Conservation (phyloP, 1,139 yeast genomes). For the Torulaspora pretoriensis region DNA sequence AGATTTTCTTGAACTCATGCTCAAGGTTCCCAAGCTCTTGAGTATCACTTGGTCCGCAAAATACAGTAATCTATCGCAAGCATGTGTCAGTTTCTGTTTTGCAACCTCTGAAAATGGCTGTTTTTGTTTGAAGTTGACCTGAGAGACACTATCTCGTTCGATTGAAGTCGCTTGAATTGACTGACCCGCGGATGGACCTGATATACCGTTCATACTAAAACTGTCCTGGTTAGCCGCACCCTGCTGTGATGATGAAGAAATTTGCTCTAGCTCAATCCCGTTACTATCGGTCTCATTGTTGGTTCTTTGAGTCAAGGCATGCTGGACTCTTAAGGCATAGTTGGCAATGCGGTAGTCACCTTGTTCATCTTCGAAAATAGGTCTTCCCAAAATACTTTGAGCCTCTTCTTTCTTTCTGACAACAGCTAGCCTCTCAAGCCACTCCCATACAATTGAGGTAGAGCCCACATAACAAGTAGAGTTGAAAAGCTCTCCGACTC, state of each 20-base stretch:
- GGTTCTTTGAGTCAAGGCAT: conserved; percentile 19
- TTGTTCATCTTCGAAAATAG: conserved; percentile 60
- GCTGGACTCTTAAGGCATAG: conserved; percentile 29
- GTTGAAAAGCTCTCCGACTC: conserved; percentile 67
- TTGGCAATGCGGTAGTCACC: conserved; percentile 30
- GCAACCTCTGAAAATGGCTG: conserved; percentile 17
- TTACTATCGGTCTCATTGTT: conserved; percentile 5
- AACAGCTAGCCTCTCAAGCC: conserved; percentile 68
- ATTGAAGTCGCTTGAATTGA: not conserved
- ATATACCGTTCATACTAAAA: not conserved
- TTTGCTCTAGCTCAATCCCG: conserved; percentile 5
- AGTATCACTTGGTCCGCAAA: conserved; percentile 55
- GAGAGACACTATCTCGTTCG: conserved; percentile 21
- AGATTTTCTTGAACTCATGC: conserved; percentile 19
- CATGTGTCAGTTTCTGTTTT: conserved; percentile 30
- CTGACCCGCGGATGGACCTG: not conserved
- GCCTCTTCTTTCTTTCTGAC: conserved; percentile 65
- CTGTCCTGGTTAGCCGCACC: not conserved
- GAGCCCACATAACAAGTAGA: conserved; percentile 69
- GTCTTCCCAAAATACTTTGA: conserved; percentile 76
- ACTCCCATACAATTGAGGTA: conserved; percentile 81
- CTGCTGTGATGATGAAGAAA: not conserved
- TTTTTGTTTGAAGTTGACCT: conserved; percentile 19
- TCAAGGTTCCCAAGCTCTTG: conserved; percentile 45
- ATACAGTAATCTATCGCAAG: conserved; percentile 42